A percentile compares a stretch with the other conserved stretches of the same genome.
Conservation (phyloP, 306 rosid species). For the Quercus dentata region DNA sequence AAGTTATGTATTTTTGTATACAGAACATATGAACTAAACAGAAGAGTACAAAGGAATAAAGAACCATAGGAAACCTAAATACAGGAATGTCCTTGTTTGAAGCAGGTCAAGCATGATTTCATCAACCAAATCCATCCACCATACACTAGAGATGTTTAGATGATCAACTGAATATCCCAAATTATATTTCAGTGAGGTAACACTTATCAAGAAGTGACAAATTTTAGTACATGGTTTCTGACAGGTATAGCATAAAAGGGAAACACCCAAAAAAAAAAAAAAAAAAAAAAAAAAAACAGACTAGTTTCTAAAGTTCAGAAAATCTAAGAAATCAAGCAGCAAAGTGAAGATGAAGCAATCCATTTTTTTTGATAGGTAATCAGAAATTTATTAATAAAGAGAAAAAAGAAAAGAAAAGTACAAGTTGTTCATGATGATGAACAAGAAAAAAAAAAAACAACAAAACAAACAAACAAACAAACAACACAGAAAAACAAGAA, state of each 20-base stretch:
- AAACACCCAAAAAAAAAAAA: not conserved
- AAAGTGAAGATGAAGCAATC: not conserved
- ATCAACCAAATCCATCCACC: not conserved
- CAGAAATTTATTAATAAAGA: no score
- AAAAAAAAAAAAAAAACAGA: not conserved
- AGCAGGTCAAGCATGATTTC: not conserved
- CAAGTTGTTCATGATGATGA: no score
- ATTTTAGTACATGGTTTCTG: no score
- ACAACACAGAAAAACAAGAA: no score
- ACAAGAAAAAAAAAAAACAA: no score
- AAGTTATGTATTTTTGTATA: not conserved
- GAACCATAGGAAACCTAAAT: not conserved
- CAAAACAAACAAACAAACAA: no score
- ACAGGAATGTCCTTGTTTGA: not conserved
- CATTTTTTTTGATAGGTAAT: no score
- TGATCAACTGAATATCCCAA: no score
- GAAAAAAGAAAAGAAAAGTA: no score
- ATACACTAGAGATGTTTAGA: not conserved
- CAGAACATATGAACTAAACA: not conserved
- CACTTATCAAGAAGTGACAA: no score
- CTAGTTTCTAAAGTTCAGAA: not conserved
- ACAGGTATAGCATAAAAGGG: no score
- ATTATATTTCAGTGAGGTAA: no score
- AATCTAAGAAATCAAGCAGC: not conserved
- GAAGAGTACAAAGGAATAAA: not conserved